A percentile compares a stretch with the other conserved stretches of the same genome.
Conservation (phyloP, 1,284 basidiomycete genomes). For the Rhodotorula sp. region DNA sequence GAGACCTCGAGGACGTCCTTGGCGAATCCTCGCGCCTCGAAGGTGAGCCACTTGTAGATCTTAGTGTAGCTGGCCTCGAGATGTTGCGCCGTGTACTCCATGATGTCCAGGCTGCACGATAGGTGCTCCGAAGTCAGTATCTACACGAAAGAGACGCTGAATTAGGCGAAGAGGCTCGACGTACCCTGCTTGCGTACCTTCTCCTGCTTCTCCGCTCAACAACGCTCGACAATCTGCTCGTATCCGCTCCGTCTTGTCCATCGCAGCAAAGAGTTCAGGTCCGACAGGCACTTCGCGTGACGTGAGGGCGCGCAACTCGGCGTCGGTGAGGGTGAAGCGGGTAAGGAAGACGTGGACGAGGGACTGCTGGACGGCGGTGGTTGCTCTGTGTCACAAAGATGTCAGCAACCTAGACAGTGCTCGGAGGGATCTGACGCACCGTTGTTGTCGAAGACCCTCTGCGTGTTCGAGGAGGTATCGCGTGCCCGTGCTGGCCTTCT, state of each 20-base stretch:
- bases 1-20: constrained; percentile 74
- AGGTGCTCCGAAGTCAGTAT: background rate
- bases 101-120: constrained; percentile 73
- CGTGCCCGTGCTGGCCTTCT: constrained; percentile 73
- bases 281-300: constrained; percentile 76
- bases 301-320: constrained; percentile 70
- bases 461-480: constrained; percentile 81
- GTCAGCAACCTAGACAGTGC: background rate
- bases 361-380: constrained; percentile 58
- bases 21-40: constrained; percentile 79
- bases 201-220: constrained; percentile 77
- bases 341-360: constrained; percentile 76
- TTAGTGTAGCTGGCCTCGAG: constrained; percentile 89
- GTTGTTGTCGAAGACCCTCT: constrained; percentile 73
- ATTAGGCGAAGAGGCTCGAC: constrained; percentile 34
- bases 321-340: constrained; percentile 76
- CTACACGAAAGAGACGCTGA: background rate
- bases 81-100: constrained; percentile 73
- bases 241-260: constrained; percentile 82
- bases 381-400: constrained; percentile 53
- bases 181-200: constrained; percentile 73
- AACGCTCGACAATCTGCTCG: constrained; percentile 79
- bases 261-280: constrained; percentile 70
- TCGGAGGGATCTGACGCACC: constrained; percentile 55
- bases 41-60: constrained; percentile 77